Evolutionary conservation across 257 asterid genomes (phyloP).

Genomic region (Prunella vulgaris): DNA sequence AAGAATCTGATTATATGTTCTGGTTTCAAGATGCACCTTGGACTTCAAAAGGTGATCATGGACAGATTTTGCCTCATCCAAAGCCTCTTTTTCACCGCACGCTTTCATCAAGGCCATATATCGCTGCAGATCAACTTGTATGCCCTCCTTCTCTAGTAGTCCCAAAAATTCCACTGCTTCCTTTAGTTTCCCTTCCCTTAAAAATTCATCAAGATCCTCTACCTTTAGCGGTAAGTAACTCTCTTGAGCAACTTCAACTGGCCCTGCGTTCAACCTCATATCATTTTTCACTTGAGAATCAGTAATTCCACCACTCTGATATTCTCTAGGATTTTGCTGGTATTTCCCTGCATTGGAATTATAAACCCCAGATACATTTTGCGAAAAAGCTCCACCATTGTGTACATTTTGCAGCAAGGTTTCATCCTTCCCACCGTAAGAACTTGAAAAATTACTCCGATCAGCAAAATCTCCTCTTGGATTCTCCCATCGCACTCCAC

Average conservation of each 20-base stretch:
- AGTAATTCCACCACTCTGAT: slow-evolving; percentile 19
- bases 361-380: slow-evolving; percentile 15
- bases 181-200: slow-evolving; percentile 46
- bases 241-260: slow-evolving; percentile 24
- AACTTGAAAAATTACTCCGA: slow-evolving; percentile 17
- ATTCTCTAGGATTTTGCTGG: slow-evolving; percentile 23
- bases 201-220: slow-evolving; percentile 54
- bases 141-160: slow-evolving; percentile 39
- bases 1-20: slow-evolving; percentile 51
- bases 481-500: slow-evolving; percentile 20
- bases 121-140: slow-evolving; percentile 48
- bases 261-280: slow-evolving; percentile 15
- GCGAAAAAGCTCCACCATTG: slow-evolving; percentile 23
- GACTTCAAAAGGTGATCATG: slow-evolving; percentile 57
- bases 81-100: slow-evolving; percentile 62
- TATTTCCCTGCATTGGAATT: slow-evolving; percentile 23
- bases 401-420: slow-evolving; percentile 11
- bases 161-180: slow-evolving; percentile 56
- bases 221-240: slow-evolving; percentile 24
- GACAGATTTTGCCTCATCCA: slow-evolving; percentile 54
- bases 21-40: slow-evolving; percentile 38
- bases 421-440: slow-evolving; percentile 22
- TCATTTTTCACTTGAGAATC: slow-evolving; percentile 19
- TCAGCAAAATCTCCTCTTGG: slow-evolving; percentile 18
- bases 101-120: slow-evolving; percentile 48